Percentiles rank a stretch among this genome's conserved stretches.
These are phyloP conservation scores for Musa itinerans DNA, from an alignment of 176 grass and related monocot species.

Conservation along the genomic window DNA sequence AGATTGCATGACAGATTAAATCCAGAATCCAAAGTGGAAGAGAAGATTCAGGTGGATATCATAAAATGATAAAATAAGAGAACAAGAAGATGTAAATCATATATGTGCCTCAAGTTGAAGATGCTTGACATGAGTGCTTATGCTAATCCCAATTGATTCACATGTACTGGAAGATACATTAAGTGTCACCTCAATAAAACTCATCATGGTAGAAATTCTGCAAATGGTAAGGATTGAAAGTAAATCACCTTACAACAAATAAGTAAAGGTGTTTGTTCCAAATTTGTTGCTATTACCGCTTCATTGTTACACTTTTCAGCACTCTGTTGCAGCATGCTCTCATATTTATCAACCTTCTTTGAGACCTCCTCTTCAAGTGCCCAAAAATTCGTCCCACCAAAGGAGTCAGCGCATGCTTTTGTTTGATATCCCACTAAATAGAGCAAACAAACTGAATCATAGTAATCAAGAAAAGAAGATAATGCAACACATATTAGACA, in stretches of 20 bases:
- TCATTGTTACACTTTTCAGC: slow-evolving; percentile 30
- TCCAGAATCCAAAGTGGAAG: too few relatives aligned
- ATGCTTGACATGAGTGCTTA: not conserved
- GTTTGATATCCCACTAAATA: slow-evolving; percentile 57
- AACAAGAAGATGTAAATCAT: not conserved
- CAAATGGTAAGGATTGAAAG: not conserved
- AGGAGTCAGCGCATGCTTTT: slow-evolving; percentile 47
- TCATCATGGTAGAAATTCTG: not conserved
- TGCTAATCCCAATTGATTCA: not conserved
- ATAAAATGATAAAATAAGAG: too few relatives aligned
- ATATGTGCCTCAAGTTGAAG: not conserved
- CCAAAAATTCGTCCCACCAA: slow-evolving; percentile 15
- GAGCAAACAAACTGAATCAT: not conserved
- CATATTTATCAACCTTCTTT: slow-evolving; percentile 30
- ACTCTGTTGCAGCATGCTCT: slow-evolving; percentile 33
- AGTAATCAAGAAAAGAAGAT: not conserved
- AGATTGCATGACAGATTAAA: too few relatives aligned
- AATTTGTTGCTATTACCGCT: slow-evolving; percentile 23
- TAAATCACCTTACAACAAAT: not conserved
- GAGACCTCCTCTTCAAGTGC: slow-evolving; percentile 37
- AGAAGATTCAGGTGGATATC: too few relatives aligned
- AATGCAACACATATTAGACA: not conserved
- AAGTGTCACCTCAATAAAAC: not conserved
- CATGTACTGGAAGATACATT: not conserved
- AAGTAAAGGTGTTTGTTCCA: not conserved